Evolutionary conservation across 1,284 basidiomycete genomes (phyloP), one percentile per base, ranked within the genome.

Genomic region (Cryptococcus sp.): DNA sequence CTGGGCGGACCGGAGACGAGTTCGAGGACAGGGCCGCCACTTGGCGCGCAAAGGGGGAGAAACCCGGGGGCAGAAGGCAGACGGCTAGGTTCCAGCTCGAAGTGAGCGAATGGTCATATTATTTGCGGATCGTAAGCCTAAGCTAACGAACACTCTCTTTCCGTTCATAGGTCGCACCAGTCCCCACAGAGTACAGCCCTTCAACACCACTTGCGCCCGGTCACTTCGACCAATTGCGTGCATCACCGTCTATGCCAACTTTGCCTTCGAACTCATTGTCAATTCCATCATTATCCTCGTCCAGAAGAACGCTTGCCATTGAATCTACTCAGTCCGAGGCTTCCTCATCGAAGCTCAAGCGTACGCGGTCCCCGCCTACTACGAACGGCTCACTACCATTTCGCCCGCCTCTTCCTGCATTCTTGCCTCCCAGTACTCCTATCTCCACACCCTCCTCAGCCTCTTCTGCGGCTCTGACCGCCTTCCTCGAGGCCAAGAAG

Each of bases 401-500:
- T 46, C 17, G 42, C 55, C 1, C 48, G 58, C 40, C 50, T 30
- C 11, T 49, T 57, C 11, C 38, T 50, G 27, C 50, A 17, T 49
- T 27, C 15, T 52, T 50, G 42, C 45, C 19, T 15, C 46, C 22
- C 15, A 41, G n/a, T 22, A 11, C 47, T 27, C 27, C 48, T 19
- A 22, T 48, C 30, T 35, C 45, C 35, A 38, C 48, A 30, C 52
- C 47, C 11, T 50, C 60, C 23, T 57, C 60, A 19, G 54, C 61
- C 16, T 57, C 42, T n/a, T 66, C 68, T 0, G 54, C 57, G 5
- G 73, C 73, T 2, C 54, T 76, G 5, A 58, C 65, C 3, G 64
- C 66, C 1, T 76, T 72, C 53, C 56, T 75, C 7, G 63, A 70
- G 16, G 70, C 68, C 39, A 71, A 72, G 54, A 65, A 64, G 16